Evolutionary conservation across 805 yeast species (phyloP), one percentile per base, ranked within the genome.

Genomic region (Hanseniaspora pseudoguilliermondii): DNA sequence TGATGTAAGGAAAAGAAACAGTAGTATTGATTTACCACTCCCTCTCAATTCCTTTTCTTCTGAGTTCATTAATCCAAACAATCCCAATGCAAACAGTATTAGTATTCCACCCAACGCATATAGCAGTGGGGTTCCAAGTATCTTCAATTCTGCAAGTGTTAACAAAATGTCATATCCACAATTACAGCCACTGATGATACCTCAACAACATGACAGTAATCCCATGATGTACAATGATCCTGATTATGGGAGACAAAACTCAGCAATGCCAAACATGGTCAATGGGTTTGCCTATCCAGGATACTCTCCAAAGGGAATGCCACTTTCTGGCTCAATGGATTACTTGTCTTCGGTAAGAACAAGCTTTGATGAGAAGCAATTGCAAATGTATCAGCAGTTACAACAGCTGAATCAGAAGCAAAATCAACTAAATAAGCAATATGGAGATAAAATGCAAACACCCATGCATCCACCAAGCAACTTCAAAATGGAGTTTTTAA

Each of bases 301-400:
- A 3, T 44, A 43, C 11, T 46, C 57, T n/a, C 51, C 57, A 21
- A 53, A 34, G 21, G 51, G 50, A 3, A 25, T 34, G 21, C 49
- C 49, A 11, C n/a, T 32, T n/a, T 13, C 46, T 3, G 41, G 51
- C 9, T 46, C 57, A 13, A 32, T 53, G 23, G 51, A 53, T 39
- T 47, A 46, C 7, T 23, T 53, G 16, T 47, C 50, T 13, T 53
- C 57, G 10, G 57, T 40, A 11, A 46, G 51, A 53, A 53, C 50
- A 23, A 47, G 50, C 32, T 47, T 47, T 53, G 57, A 53, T 39
- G 57, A 53, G 11, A 53, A 53, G 20, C 56, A 53, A 32, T 13
- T 39, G 27, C 56, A 53, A 29, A 38, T 46, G 47, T 20, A 55
- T 20, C 40, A 47, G 15, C 40, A 51, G 25, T 20, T 21, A 43